Percentiles rank a stretch among this genome's conserved stretches.
These are phyloP conservation scores for Infundibulicybe gibba DNA, from an alignment of 768 basidiomycete genomes.

Conservation along the genomic window DNA sequence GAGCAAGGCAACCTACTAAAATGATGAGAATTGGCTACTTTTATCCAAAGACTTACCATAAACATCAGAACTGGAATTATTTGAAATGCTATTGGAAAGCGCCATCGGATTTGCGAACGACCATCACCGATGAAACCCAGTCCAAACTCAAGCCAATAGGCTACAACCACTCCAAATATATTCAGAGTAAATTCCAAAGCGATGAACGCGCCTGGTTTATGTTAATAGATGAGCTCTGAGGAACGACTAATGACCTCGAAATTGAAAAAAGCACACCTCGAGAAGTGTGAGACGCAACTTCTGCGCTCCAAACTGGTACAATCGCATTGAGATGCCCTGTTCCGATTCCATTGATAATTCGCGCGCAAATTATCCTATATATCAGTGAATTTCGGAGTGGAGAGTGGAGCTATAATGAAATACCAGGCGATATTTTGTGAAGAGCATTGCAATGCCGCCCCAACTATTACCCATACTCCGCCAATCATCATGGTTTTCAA, in stretches of 20 bases:
- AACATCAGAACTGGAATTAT: slow-evolving; percentile 35
- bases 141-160: slow-evolving; percentile 44
- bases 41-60: slow-evolving; percentile 20
- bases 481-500: slow-evolving; percentile 37
- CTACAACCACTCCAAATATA: slow-evolving; percentile 38
- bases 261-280: slow-evolving; percentile 15
- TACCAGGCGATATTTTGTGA: slow-evolving; percentile 39
- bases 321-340: slow-evolving; percentile 41
- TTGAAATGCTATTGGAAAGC: slow-evolving; percentile 44
- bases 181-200: slow-evolving; percentile 39
- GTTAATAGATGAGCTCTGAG: not conserved
- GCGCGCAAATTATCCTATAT: slow-evolving; percentile 41
- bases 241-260: not conserved
- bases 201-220: slow-evolving; percentile 33
- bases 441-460: slow-evolving; percentile 37
- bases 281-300: slow-evolving; percentile 40
- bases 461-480: slow-evolving; percentile 35
- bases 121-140: slow-evolving; percentile 41
- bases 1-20: slow-evolving; percentile 20
- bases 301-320: slow-evolving; percentile 42
- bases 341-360: slow-evolving; percentile 40
- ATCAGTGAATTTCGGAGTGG: not conserved
- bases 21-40: not conserved
- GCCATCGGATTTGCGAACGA: slow-evolving; percentile 29
- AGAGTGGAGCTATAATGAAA: no score